Percentiles rank a stretch among this genome's conserved stretches.
phyloP scores from a whole-genome alignment of 2,329 filamentous ascomycete genomes.

The Trichothecium sympodiale region DNA sequence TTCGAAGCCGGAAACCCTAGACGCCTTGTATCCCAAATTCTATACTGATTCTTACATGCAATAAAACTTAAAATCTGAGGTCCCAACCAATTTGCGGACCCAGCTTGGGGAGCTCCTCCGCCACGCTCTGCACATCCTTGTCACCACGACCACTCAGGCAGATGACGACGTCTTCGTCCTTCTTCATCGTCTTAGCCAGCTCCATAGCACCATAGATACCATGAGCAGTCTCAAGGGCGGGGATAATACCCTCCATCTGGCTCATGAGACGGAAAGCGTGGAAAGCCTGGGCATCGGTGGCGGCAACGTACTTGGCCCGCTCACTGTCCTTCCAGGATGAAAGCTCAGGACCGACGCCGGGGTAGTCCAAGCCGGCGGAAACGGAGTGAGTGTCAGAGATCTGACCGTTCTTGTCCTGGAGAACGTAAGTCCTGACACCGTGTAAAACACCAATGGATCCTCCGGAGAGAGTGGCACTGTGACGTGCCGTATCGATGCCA shows the following conservation, averaged over 20 bases:
- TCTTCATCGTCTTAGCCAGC: slow-evolving; percentile 78
- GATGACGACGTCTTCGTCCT: slow-evolving; percentile 83
- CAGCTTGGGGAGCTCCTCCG: slow-evolving; percentile 80
- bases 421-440: slow-evolving; percentile 88
- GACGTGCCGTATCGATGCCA: slow-evolving; percentile 72
- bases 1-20: too few species aligned
- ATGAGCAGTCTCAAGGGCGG: slow-evolving; percentile 87
- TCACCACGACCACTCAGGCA: slow-evolving; percentile 89
- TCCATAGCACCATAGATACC: slow-evolving; percentile 83
- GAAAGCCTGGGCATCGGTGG: slow-evolving; percentile 86
- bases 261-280: slow-evolving; percentile 74
- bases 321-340: slow-evolving; percentile 84
- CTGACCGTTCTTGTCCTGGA: slow-evolving; percentile 88
- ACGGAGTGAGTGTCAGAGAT: slow-evolving; percentile 93
- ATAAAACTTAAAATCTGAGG: slow-evolving; percentile 40
- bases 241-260: slow-evolving; percentile 92
- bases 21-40: too few species aligned
- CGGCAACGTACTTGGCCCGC: slow-evolving; percentile 79
- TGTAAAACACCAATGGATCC: slow-evolving; percentile 89
- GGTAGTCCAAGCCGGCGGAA: slow-evolving; percentile 93
- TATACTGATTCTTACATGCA: background rate
- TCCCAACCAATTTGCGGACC: slow-evolving; percentile 80
- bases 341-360: slow-evolving; percentile 89
- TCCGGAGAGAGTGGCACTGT: slow-evolving; percentile 78
- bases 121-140: slow-evolving; percentile 97